Conservation (phyloP, 1,139 yeast genomes). For the Saccharomycopsis crataegensis region DNA sequence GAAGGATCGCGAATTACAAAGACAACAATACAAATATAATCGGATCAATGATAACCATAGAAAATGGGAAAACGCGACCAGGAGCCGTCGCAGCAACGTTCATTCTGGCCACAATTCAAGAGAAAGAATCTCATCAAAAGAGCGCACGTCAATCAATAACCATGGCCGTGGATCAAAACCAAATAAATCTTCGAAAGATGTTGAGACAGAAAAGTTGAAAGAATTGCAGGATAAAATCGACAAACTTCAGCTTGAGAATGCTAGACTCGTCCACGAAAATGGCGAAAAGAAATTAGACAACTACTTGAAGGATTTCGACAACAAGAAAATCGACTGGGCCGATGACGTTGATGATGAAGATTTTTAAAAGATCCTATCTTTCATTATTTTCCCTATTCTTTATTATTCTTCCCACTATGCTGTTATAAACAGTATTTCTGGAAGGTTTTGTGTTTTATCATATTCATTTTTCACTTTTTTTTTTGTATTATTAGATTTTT, state of each 20-base stretch:
- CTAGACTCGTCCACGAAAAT: neutral
- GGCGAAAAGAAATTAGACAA: slow-evolving; percentile 1
- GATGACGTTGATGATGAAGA: slow-evolving; percentile 1
- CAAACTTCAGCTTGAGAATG: neutral
- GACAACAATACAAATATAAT: neutral
- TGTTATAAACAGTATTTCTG: neutral
- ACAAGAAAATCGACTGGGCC: slow-evolving; percentile 7
- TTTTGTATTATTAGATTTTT: too few species aligned
- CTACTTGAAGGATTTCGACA: neutral
- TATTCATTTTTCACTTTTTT: too few species aligned
- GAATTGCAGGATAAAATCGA: neutral
- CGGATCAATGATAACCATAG: neutral
- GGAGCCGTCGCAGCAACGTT: too few species aligned
- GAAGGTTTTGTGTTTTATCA: too few species aligned
- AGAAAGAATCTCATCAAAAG: neutral
- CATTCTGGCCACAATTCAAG: too few species aligned
- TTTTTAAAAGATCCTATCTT: neutral
- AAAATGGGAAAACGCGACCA: neutral
- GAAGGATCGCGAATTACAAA: neutral
- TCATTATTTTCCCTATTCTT: neutral
- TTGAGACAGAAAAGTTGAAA: neutral
- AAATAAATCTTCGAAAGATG: neutral
- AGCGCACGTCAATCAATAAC: neutral
- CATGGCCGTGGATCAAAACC: neutral
- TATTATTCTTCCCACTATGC: neutral